phyloP scores from a whole-genome alignment of 768 basidiomycete species.

The Mycena filopes region DNA sequence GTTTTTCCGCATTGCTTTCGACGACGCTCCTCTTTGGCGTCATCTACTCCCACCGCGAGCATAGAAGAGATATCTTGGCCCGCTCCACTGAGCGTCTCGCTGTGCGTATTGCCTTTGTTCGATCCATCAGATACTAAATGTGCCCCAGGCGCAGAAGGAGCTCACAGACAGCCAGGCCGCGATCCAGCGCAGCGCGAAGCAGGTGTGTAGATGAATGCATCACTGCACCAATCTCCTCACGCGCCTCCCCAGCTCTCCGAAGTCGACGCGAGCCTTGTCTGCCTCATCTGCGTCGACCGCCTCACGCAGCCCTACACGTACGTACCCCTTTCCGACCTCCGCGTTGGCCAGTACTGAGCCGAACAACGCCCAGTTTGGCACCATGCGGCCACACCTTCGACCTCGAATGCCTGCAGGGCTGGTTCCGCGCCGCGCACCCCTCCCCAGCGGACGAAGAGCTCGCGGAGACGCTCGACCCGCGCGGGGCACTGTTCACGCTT shows the following conservation, averaged over 20 bases:
- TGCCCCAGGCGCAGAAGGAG: not conserved
- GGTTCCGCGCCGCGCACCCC: slow-evolving; percentile 20
- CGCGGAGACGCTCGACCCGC: slow-evolving; percentile 8
- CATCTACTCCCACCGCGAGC: slow-evolving; percentile 5
- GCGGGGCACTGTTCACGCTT: slow-evolving; percentile 9
- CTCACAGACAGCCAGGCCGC: not conserved
- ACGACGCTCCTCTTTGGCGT: not conserved
- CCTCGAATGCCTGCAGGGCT: slow-evolving; percentile 16
- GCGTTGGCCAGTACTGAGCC: not conserved
- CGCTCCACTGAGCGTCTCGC: slow-evolving; percentile 2
- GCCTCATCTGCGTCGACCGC: slow-evolving; percentile 23
- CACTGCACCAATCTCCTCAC: not conserved
- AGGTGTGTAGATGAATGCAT: not conserved
- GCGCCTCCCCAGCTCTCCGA: slow-evolving; percentile 11
- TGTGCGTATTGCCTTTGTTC: not conserved
- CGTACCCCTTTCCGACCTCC: not conserved
- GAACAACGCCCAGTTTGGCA: slow-evolving; percentile 5
- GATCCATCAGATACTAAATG: not conserved
- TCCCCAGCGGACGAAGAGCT: slow-evolving; percentile 15
- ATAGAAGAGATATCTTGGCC: not conserved
- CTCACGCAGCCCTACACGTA: slow-evolving; percentile 24
- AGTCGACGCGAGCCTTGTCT: slow-evolving; percentile 14
- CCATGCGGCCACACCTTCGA: slow-evolving; percentile 28
- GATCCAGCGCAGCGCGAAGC: slow-evolving; percentile 2
- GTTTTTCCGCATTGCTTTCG: not conserved